These are phyloP conservation scores for Pichia scutulata DNA, from an alignment of 805 yeast species.

Conservation along the genomic window DNA sequence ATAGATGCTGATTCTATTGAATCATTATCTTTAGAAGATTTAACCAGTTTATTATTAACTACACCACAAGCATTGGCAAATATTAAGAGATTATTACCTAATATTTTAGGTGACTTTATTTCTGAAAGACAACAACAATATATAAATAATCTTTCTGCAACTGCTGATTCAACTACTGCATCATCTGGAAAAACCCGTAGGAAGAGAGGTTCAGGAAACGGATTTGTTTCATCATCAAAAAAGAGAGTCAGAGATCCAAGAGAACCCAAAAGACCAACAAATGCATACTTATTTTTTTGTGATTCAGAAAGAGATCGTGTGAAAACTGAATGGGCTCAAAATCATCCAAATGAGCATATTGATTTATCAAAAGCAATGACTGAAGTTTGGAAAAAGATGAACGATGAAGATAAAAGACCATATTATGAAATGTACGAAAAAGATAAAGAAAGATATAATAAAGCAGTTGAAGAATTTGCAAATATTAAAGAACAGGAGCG, in stretches of 20 bases:
- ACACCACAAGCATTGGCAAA: constrained; percentile 22
- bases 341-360: constrained; percentile 40
- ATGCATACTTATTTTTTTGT: constrained; percentile 82
- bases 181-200: constrained; percentile 4
- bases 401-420: constrained; percentile 61
- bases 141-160: neutral
- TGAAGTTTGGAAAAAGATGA: constrained; percentile 76
- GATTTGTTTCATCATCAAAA: constrained; percentile 19
- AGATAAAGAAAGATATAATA: constrained; percentile 67
- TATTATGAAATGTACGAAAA: constrained; percentile 70
- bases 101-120: constrained; percentile 7
- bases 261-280: constrained; percentile 82
- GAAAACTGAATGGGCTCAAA: constrained; percentile 47
- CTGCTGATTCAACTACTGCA: neutral
- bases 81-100: constrained; percentile 4
- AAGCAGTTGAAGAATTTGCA: constrained; percentile 51
- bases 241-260: constrained; percentile 62
- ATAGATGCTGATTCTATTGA: constrained; percentile 24
- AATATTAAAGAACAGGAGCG: constrained; percentile 20
- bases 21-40: constrained; percentile 20
- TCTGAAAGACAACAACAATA: constrained; percentile 9
- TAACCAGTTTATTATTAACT: constrained; percentile 21
- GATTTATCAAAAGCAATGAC: constrained; percentile 76
- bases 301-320: constrained; percentile 76
- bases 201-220: constrained; percentile 15